Base-by-base conservation (phyloP, 139 green algal genomes). In the Pleodorina starrii region DNA sequence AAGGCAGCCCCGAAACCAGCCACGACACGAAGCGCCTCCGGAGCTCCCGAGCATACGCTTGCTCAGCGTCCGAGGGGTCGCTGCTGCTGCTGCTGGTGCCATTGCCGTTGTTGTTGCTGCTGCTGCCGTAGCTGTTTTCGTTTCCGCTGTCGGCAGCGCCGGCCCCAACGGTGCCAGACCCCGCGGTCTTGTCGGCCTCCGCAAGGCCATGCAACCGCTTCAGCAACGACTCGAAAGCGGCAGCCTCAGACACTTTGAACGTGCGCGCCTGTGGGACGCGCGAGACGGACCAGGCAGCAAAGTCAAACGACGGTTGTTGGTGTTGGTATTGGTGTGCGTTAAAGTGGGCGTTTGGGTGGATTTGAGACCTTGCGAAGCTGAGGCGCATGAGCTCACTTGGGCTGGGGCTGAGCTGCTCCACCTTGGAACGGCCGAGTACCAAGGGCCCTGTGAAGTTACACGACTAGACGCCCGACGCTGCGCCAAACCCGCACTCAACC, bases 21-120 rank as follows among this genome's bases (percentile, higher is more conserved):
- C 79, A 86, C 40, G 38, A 42, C 38, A 74, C 23, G 40, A 75
- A 86, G 38, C 79, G 79, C 57, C 38, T n/a, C 5, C 57, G 57
- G 10, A 50, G 38, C 59, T 59, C 7, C n/a, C 17, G 46, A 21
- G 0, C 17, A 25, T 9, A 29, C 27, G 76, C n/a, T 2, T 42
- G 54, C 54, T 66, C 54, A 25, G 9, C 42, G 9, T 19, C 42
- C 25, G 29, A 32, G 27, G 1, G 5, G 36, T 32, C 40, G 69
- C 35, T 77, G 40, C 69, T 77, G 69, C 69, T 19, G 69, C 29
- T 14, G 21, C 29, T 38, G 43, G 42, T 2, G 4, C 7, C 42
- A 38, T 40, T 25, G 25, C 27, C 74, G 29, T 42, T 7, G 69
- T 32, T 32, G 40, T 48, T 77, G 69, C 69, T 77, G 40, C 32